Percentiles rank a stretch among this genome's conserved stretches.
Conservation (phyloP, 805 yeast species). For the Hanseniaspora thailandica region DNA sequence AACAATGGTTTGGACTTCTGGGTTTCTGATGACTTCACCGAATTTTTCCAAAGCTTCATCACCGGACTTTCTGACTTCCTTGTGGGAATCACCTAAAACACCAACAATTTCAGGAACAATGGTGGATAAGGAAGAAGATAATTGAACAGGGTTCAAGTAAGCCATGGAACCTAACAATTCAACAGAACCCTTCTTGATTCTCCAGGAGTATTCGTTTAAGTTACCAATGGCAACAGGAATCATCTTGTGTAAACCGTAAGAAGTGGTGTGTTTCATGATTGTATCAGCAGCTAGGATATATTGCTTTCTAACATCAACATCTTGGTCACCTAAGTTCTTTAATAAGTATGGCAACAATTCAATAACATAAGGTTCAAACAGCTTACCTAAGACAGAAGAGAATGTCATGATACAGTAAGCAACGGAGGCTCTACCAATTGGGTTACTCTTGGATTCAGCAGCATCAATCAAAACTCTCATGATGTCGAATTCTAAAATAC, state of each 20-base stretch:
- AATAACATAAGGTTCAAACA: constrained; percentile 88
- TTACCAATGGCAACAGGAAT: constrained; percentile 83
- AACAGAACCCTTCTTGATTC: constrained; percentile 93
- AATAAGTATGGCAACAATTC: constrained; percentile 75
- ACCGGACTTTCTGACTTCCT: constrained; percentile 93
- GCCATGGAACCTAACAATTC: constrained; percentile 97
- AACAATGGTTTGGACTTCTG: constrained; percentile 87
- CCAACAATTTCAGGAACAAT: constrained; percentile 96
- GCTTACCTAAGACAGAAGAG: constrained; percentile 60
- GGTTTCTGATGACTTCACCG: constrained; percentile 94
- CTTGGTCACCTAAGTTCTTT: constrained; percentile 71
- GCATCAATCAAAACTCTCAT: constrained; percentile 68
- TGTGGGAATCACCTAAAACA: constrained; percentile 86
- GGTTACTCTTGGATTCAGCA: constrained; percentile 72
- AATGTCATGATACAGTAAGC: constrained; percentile 76
- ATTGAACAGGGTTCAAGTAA: constrained; percentile 84
- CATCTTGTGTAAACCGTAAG: constrained; percentile 79
- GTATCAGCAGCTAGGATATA: constrained; percentile 76
- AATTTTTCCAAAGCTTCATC: constrained; percentile 77
- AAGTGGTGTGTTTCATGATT: constrained; percentile 82
- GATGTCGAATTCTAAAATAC: constrained; percentile 64
- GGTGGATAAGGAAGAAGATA: constrained; percentile 74
- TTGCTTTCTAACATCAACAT: constrained; percentile 77
- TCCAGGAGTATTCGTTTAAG: constrained; percentile 84
- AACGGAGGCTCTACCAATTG: constrained; percentile 72